Conservation (phyloP, 176 grass and related monocot genomes). For the Oryza meyeriana region DNA sequence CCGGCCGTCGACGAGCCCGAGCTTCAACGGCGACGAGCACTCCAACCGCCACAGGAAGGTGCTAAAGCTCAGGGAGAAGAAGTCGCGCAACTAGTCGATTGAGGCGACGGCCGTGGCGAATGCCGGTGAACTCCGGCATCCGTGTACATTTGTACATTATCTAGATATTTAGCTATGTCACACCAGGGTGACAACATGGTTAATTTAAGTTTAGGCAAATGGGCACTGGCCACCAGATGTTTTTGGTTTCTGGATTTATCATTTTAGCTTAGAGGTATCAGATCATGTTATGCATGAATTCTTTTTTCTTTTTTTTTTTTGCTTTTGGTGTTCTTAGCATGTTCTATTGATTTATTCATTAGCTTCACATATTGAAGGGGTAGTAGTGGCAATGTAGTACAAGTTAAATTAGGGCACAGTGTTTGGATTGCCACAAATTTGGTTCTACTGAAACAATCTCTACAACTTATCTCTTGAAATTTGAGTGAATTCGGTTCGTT, state of each 20-base stretch:
- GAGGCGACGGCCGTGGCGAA: background rate
- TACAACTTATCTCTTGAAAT: background rate
- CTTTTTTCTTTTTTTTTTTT: background rate
- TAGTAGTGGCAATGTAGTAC: background rate
- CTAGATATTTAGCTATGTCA: conserved; percentile 1
- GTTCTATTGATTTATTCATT: conserved; percentile 7
- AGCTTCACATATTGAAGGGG: background rate
- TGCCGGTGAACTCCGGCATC: background rate
- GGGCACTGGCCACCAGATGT: background rate
- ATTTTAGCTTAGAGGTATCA: background rate
- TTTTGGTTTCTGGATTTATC: background rate
- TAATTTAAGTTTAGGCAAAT: background rate
- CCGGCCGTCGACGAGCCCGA: conserved; percentile 47
- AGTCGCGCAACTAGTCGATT: background rate
- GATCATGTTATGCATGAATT: background rate
- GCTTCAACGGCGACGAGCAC: conserved; percentile 31
- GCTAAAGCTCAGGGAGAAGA: conserved; percentile 21
- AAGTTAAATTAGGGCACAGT: background rate
- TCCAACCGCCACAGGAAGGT: conserved; percentile 54
- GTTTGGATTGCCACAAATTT: background rate
- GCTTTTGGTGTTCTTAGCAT: conserved; percentile 6
- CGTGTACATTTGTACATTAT: conserved; percentile 8
- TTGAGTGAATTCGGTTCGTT: background rate
- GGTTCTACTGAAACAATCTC: background rate
- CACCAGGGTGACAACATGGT: background rate